Evolutionary conservation across 1,284 basidiomycete species (phyloP), one percentile per base, ranked within the genome.

Genomic region (Sparassis latifolia): DNA sequence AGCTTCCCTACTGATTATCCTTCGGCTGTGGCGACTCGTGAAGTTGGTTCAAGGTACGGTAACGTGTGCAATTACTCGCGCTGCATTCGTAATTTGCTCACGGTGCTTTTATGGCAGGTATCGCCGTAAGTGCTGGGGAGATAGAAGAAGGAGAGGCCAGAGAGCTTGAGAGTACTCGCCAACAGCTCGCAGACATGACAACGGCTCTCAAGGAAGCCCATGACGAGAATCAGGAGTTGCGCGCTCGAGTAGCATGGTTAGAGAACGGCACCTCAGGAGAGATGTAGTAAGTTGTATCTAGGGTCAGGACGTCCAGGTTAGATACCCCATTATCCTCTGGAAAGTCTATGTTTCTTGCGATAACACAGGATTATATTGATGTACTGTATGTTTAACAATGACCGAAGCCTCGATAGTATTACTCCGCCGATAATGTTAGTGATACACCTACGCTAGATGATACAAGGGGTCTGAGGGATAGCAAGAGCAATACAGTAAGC

Each of bases 21-120:
- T 91, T 27, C 86, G 89, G 64, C 62, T 91, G 7, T 89, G 88
- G 87, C 74, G 89, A 33, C 69, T 90, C 29, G 77, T 91, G 31
- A 88, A 89, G 62, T 71, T 90, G 9, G 82, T 89, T 27, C 84
- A 84, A 74, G 86, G 87, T 88, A 55, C 60, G 48, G 5, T 6
- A 6, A 20, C 20, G 20, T 20, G 20, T 20, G 20, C 20, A 20
- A 10, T 29, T 33, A 35, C 10, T 33, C 6, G n/a, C 41, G 31
- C 29, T n/a, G 70, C 58, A 30, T 29, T 43, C 29, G 41, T 48
- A 38, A 32, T 12, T 10, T 35, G 47, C 44, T 53, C 43, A 48
- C 42, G 47, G 37, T 33, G 29, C 27, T 30, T 10, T 44, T 20
- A 20, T 28, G 46, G 12, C 49, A 89, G 86, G 86, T 37, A 75